phyloP scores from a whole-genome alignment of 257 asterid genomes.

The Penstemon newberryi region DNA sequence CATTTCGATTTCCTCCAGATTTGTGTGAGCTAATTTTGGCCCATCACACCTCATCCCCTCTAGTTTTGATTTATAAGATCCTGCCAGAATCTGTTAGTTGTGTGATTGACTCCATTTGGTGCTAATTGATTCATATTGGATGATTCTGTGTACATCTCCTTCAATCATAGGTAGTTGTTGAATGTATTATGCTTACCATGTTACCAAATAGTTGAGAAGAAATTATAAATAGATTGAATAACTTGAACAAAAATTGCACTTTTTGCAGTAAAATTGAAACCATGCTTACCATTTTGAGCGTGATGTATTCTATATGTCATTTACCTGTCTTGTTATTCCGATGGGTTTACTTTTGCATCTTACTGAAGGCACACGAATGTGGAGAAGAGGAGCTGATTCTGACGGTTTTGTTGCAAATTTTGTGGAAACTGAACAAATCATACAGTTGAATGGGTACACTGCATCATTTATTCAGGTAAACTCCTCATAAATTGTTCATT shows the following conservation, averaged over 20 bases:
- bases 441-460: slow-evolving; percentile 63
- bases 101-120: slow-evolving; percentile 16
- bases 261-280: slow-evolving; percentile 13
- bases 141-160: not conserved
- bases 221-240: slow-evolving; percentile 6
- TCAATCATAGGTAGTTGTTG: not conserved
- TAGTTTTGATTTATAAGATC: too few species aligned
- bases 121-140: slow-evolving; percentile 19
- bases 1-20: too few species aligned
- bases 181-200: not conserved
- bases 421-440: slow-evolving; percentile 88
- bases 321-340: slow-evolving; percentile 25
- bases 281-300: not conserved
- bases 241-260: slow-evolving; percentile 8
- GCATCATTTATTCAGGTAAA: slow-evolving; percentile 88
- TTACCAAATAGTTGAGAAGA: not conserved
- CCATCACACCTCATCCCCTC: too few species aligned
- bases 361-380: slow-evolving; percentile 87
- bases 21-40: too few species aligned
- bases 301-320: slow-evolving; percentile 1
- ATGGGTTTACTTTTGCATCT: slow-evolving; percentile 29
- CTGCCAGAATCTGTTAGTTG: not conserved
- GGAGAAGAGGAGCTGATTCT: slow-evolving; percentile 98
- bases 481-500: slow-evolving; percentile 22
- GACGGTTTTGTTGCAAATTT: slow-evolving; percentile 97